Percentiles rank a stretch among this genome's conserved stretches.
Evolutionary conservation across 2,329 filamentous ascomycete genomes (phyloP).

Genomic region (Talaromyces sp.): DNA sequence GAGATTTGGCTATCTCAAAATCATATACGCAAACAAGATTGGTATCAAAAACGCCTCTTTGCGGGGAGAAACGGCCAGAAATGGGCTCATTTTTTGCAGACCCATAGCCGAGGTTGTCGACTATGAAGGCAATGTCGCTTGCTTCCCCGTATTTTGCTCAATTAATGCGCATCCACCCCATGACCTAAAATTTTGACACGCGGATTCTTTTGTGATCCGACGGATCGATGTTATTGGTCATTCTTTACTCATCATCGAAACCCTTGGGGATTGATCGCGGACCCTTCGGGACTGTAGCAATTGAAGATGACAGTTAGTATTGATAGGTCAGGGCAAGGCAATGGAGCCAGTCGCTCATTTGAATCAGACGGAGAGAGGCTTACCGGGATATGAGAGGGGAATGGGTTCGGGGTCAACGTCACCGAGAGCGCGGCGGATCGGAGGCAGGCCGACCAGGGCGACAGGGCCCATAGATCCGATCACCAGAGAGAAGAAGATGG

Average conservation of each 20-base stretch:
- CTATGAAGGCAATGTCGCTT: slow-evolving; percentile 9
- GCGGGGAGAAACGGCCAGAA: slow-evolving; percentile 7
- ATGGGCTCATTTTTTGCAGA: slow-evolving; percentile 8
- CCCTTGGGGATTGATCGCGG: slow-evolving; percentile 50
- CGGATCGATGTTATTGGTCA: slow-evolving; percentile 9
- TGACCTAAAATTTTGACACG: slow-evolving; percentile 3
- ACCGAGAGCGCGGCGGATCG: slow-evolving; percentile 71
- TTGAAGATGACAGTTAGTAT: slow-evolving; percentile 14
- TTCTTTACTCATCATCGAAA: slow-evolving; percentile 48
- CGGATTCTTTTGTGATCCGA: slow-evolving; percentile 9
- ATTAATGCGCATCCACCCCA: slow-evolving; percentile 5
- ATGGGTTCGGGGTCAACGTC: slow-evolving; percentile 72
- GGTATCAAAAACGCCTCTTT: slow-evolving; percentile 28
- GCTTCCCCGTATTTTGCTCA: slow-evolving; percentile 5
- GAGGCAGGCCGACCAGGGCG: slow-evolving; percentile 70
- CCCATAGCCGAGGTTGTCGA: slow-evolving; percentile 6
- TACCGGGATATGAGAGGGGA: slow-evolving; percentile 91
- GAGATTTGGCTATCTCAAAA: slow-evolving; percentile 17
- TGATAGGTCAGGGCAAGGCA: not conserved
- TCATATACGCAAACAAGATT: slow-evolving; percentile 23
- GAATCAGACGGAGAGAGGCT: slow-evolving; percentile 37
- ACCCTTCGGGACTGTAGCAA: slow-evolving; percentile 46
- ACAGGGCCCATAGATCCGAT: slow-evolving; percentile 75
- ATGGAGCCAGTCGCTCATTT: not conserved
- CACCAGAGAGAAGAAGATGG: slow-evolving; percentile 83